Evolutionary conservation across 192 early-diverging fungal genomes (phyloP).

Genomic region (Globomyces pollinis-pini): DNA sequence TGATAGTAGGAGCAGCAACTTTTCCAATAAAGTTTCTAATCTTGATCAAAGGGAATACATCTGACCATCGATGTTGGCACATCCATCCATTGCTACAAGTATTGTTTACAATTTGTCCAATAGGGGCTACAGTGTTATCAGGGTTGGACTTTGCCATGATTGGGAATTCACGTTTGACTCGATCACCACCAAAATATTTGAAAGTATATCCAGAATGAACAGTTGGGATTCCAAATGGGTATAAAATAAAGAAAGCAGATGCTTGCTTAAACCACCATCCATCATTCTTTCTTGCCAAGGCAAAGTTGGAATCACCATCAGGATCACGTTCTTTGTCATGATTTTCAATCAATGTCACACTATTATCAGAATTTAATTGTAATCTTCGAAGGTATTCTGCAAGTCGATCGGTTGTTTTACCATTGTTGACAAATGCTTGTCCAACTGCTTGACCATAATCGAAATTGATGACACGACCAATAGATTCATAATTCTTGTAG

Average conservation of each 20-base stretch:
- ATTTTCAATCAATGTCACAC: background rate
- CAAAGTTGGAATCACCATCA: constrained; percentile 1
- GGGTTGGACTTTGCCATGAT: background rate
- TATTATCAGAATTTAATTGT: background rate
- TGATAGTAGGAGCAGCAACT: background rate
- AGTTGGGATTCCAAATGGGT: constrained; percentile 7
- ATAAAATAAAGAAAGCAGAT: constrained; percentile 1
- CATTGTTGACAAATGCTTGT: constrained; percentile 3
- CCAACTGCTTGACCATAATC: constrained; percentile 8
- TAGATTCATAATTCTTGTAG: constrained; percentile 4
- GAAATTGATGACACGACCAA: background rate
- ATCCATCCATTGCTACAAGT: background rate
- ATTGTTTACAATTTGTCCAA: background rate
- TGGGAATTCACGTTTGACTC: background rate
- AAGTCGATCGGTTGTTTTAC: background rate
- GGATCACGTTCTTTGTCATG: constrained; percentile 7
- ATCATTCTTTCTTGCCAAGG: background rate
- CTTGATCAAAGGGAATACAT: background rate
- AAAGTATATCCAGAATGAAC: constrained; percentile 12
- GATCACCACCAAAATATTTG: background rate
- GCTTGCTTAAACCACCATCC: constrained; percentile 11
- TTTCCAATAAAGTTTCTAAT: constrained; percentile 1
- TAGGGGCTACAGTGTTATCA: background rate
- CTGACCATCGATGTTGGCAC: constrained; percentile 1
- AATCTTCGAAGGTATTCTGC: background rate